A percentile compares a stretch with the other conserved stretches of the same genome.
Evolutionary conservation across 352 stramenopile genomes (phyloP).

Genomic region (Pythium scleroteichum): DNA sequence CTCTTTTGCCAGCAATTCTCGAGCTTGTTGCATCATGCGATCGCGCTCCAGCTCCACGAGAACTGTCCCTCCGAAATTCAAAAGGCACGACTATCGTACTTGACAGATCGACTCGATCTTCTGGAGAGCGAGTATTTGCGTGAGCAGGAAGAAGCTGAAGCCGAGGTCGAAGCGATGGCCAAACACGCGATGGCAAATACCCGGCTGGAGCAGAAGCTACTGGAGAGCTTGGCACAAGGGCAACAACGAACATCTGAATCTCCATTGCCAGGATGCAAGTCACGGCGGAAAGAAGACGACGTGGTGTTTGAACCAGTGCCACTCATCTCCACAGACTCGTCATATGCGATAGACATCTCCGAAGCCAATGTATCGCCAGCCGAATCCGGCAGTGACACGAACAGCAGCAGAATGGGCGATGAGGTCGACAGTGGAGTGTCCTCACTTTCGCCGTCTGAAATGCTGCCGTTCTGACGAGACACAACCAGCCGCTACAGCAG

Average conservation of each 20-base stretch:
- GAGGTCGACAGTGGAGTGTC: not conserved
- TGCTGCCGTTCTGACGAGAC: no score
- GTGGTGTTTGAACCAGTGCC: conserved; percentile 18
- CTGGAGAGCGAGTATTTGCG: conserved; percentile 38
- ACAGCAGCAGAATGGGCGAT: not conserved
- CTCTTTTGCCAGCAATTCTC: conserved; percentile 61
- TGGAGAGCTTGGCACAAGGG: conserved; percentile 32
- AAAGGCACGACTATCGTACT: conserved; percentile 44
- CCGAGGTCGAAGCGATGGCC: conserved; percentile 30
- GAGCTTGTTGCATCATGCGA: conserved; percentile 54
- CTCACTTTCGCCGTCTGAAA: conserved; percentile 4
- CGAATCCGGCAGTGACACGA: conserved; percentile 4
- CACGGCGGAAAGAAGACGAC: not conserved
- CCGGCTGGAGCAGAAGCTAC: conserved; percentile 35
- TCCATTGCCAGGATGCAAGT: not conserved
- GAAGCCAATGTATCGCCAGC: conserved; percentile 2
- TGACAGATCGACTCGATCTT: conserved; percentile 43
- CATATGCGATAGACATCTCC: conserved; percentile 53
- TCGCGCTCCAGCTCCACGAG: conserved; percentile 50
- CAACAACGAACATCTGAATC: conserved; percentile 5
- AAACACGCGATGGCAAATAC: conserved; percentile 12
- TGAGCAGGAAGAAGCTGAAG: conserved; percentile 34
- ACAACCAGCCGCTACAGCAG: no score
- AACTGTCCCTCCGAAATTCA: conserved; percentile 50
- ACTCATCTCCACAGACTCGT: conserved; percentile 51